Evolutionary conservation across 331 rosid species (phyloP), one percentile per base, ranked within the genome.

Genomic region (Rhamnella rubrinervis): DNA sequence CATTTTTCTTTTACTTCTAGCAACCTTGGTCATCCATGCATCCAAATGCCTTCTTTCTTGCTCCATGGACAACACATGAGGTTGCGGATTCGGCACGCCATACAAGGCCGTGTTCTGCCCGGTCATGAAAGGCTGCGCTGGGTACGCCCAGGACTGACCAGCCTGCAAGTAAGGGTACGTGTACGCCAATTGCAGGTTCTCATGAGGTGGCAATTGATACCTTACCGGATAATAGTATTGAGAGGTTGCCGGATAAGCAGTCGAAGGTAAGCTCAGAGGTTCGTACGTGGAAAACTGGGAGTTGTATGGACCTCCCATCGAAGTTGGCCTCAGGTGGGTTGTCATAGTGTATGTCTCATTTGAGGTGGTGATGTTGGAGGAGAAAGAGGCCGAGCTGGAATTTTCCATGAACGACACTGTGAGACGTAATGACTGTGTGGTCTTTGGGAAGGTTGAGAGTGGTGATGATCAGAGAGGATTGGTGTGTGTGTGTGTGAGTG

Each of bases 1-100:
- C 55, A 77, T 64, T 64, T 38, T 80, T 65, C 89, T 75, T 47
- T 11, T 74, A 0, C 55, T 71, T 28, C 96, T 75, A 0, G 88
- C 90, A 39, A 74, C 58, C 59, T 73, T 85, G 16, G 83, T 56
- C 15, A 38, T 69, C 73, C 55, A 26, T n/a, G 82, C 75, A 50
- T 67, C 84, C 31, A 25, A 0, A 23, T 8, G 17, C 53, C 62
- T 71, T 52, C 13, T 68, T 8, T 60, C 70, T 10, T 76, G 78
- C 14, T 59, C 75, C 4, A 58, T 60, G 4, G 68, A 23, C 20
- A 7, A 19, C 14, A 55, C 53, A 17, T 38, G 77, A 23, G 62
- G 19, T 35, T 26, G 39, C 61, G 1, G 12, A 59, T 46, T 44
- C n/a, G 61, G 61, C 39, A 23, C n/a, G 26, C 14, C 40, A 17